These are phyloP conservation scores for Ascoidea rubescens DNA, from an alignment of 805 yeast genomes.

Conservation along the genomic window DNA sequence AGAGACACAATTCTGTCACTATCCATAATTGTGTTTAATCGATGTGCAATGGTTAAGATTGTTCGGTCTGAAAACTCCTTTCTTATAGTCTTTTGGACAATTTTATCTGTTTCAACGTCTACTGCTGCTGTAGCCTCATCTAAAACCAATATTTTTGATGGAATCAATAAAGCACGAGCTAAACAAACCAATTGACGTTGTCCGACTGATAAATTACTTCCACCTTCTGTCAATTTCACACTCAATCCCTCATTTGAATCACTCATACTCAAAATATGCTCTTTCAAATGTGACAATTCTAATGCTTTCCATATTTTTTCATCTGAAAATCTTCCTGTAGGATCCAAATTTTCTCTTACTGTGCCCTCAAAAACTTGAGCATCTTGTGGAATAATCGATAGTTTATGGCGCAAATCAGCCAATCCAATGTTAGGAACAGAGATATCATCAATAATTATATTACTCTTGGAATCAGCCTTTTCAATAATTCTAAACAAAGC, in stretches of 20 bases:
- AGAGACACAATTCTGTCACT: conserved; percentile 66
- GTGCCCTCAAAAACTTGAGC: conserved; percentile 87
- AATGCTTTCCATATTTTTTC: conserved; percentile 75
- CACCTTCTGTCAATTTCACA: conserved; percentile 50
- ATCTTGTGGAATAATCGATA: conserved; percentile 88
- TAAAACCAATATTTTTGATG: conserved; percentile 48
- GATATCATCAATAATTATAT: conserved; percentile 57
- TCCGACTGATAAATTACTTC: conserved; percentile 60
- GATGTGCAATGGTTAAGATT: conserved; percentile 73
- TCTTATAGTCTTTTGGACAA: conserved; percentile 68
- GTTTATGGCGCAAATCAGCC: conserved; percentile 57
- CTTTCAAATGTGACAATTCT: conserved; percentile 64
- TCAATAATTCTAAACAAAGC: conserved; percentile 82
- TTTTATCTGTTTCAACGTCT: conserved; percentile 71
- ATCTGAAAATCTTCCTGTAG: conserved; percentile 52
- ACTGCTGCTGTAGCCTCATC: conserved; percentile 89
- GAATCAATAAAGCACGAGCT: conserved; percentile 61
- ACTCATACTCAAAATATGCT: conserved; percentile 42
- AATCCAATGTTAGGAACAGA: conserved; percentile 59
- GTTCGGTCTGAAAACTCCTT: conserved; percentile 64
- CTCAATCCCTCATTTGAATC: conserved; percentile 35
- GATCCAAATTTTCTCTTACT: conserved; percentile 77
- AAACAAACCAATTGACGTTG: conserved; percentile 73
- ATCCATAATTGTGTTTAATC: conserved; percentile 72
- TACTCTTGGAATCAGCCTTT: conserved; percentile 39